phyloP scores from a whole-genome alignment of 768 basidiomycete species.

The Suillus sp. region DNA sequence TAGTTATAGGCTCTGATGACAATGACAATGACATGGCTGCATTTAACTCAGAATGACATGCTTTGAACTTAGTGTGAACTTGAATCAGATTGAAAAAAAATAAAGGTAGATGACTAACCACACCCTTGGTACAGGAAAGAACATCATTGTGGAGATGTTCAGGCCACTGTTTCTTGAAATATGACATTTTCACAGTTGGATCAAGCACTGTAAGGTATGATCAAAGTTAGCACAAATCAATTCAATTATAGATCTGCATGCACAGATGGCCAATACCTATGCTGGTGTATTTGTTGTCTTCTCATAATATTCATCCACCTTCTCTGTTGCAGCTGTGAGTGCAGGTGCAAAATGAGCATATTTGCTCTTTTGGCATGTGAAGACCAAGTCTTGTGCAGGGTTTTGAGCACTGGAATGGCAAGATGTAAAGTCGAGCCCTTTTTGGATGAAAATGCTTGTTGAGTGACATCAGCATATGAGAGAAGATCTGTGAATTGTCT shows the following conservation, averaged over 20 bases:
- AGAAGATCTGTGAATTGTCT: neutral
- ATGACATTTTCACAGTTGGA: constrained; percentile 23
- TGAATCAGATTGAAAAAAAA: neutral
- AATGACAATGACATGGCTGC: neutral
- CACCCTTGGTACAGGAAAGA: constrained; percentile 17
- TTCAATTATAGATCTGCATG: neutral
- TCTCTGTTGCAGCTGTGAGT: neutral
- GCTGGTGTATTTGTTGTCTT: neutral
- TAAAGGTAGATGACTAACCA: constrained; percentile 12
- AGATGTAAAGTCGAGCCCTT: neutral
- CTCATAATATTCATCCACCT: neutral
- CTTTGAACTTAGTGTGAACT: constrained; percentile 22
- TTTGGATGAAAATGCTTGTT: neutral
- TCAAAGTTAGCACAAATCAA: neutral
- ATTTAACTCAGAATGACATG: constrained; percentile 9
- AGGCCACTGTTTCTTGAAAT: constrained; percentile 32
- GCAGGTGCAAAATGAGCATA: neutral
- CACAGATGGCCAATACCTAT: neutral
- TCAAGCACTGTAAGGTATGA: constrained; percentile 31
- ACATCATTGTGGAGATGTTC: constrained; percentile 19
- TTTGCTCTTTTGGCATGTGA: neutral
- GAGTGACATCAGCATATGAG: neutral
- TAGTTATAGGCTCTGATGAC: neutral
- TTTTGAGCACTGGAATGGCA: neutral
- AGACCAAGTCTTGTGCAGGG: neutral